Evolutionary conservation across 2,329 filamentous ascomycete genomes (phyloP).

Genomic region (Talaromyces sp.): DNA sequence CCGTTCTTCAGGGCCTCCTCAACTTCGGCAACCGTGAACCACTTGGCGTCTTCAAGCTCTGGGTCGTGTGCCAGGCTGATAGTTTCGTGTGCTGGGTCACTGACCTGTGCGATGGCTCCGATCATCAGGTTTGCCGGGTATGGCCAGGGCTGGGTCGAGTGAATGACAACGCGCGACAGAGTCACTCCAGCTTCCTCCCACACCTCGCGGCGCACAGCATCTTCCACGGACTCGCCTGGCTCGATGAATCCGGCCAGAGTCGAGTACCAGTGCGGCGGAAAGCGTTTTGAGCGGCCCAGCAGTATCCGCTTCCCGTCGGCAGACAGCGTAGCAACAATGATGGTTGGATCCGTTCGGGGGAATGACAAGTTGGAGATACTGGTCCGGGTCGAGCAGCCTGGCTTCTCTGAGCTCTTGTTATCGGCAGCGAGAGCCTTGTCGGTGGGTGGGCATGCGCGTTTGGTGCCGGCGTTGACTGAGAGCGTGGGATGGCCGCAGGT

Average conservation of each 20-base stretch:
- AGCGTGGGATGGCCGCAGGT: constrained; percentile 80
- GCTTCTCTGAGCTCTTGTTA: constrained; percentile 41
- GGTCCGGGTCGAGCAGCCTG: constrained; percentile 71
- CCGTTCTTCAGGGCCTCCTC: constrained; percentile 64
- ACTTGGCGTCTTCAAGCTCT: constrained; percentile 82
- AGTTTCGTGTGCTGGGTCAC: constrained; percentile 69
- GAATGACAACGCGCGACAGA: constrained; percentile 71
- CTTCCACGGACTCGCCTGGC: constrained; percentile 77
- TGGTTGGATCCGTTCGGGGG: constrained; percentile 86
- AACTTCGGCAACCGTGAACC: constrained; percentile 79
- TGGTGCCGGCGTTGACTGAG: constrained; percentile 37
- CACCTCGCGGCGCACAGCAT: constrained; percentile 75
- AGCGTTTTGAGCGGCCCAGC: constrained; percentile 78
- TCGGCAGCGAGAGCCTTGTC: constrained; percentile 29
- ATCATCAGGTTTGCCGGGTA: constrained; percentile 84
- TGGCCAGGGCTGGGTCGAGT: constrained; percentile 82
- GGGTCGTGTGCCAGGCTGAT: constrained; percentile 83
- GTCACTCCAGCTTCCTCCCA: constrained; percentile 79
- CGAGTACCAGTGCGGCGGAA: constrained; percentile 79
- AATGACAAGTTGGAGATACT: constrained; percentile 88
- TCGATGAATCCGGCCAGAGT: constrained; percentile 85
- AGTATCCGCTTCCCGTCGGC: constrained; percentile 70
- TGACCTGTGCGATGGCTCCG: constrained; percentile 74
- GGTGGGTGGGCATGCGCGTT: constrained; percentile 39
- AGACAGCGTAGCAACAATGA: constrained; percentile 90